Evolutionary conservation across 2,329 filamentous ascomycete genomes (phyloP), one percentile per base, ranked within the genome.

Genomic region (Echinosphaeria canescens): DNA sequence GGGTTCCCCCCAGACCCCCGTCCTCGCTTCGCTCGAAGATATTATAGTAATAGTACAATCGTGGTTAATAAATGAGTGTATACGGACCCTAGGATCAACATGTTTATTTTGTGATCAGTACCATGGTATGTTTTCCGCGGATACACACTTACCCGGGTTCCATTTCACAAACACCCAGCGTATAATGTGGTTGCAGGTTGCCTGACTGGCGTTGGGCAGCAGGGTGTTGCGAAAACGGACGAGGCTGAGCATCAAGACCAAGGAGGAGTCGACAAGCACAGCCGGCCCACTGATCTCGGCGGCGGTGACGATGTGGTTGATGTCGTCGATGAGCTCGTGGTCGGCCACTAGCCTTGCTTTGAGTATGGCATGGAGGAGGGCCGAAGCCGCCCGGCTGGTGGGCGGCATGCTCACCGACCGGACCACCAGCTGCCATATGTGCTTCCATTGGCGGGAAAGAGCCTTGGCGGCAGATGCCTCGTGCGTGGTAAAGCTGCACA

Each of bases 131-230:
- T n/a, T n/a, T n/a, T n/a, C n/a, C n/a, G n/a, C n/a, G n/a, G n/a
- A n/a, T n/a, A 26, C 6, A 19, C 17, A 26, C 27, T 27, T 54
- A 85, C 79, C 71, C 35, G 82, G 75, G 35, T 70, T 71, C 82
- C 85, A 98, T 38, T 64, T 73, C 18, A 70, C 62, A 37, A 82
- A 71, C 2, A 88, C 46, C 88, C 88, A 98, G 37, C 70, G 62
- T 29, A 88, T 64, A 19, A 88, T 61, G 38, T 76, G 67, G 34
- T 69, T 75, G 20, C 68, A 71, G 4, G 71, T 75, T 22, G 58
- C 56, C 36, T 71, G 64, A 35, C 66, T 76, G 19, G 66, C 64
- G 30, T 65, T 72, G 2, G 79, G 75, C 24, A 75, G 67, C 38
- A 73, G 62, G 15, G 63, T 59, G 35, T 75, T 70, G 27, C 69